These are phyloP conservation scores for Ophiosphaerella narmari DNA, from an alignment of 2,329 filamentous ascomycete species.

Conservation along the genomic window DNA sequence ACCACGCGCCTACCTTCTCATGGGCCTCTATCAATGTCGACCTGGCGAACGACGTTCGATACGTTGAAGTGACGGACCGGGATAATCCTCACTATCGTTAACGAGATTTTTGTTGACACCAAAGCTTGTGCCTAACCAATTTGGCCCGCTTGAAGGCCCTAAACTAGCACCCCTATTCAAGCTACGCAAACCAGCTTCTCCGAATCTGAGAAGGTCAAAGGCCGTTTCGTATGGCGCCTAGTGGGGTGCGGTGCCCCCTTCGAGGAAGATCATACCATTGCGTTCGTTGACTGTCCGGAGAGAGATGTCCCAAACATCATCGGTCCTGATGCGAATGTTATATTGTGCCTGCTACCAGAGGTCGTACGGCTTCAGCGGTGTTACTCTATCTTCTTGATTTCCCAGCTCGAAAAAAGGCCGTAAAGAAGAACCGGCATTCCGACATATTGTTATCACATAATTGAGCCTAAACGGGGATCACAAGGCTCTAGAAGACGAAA, in stretches of 20 bases:
- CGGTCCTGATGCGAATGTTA: constrained; percentile 5
- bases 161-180: constrained; percentile 2
- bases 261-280: constrained; percentile 8
- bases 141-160: constrained; percentile 10
- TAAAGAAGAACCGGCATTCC: constrained; percentile 2
- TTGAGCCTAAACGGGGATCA: constrained; percentile 10
- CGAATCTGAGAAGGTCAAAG: neutral
- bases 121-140: constrained; percentile 6
- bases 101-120: constrained; percentile 8
- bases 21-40: too few relatives aligned
- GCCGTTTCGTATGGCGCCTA: neutral
- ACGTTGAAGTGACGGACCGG: too few relatives aligned
- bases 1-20: too few relatives aligned
- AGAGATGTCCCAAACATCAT: constrained; percentile 7
- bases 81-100: constrained; percentile 7
- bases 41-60: too few relatives aligned
- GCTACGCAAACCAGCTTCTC: neutral
- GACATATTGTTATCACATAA: constrained; percentile 13
- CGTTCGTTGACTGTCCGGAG: constrained; percentile 14
- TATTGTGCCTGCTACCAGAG: constrained; percentile 9
- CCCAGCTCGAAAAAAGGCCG: constrained; percentile 2
- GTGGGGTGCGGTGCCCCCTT: constrained; percentile 2
- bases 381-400: constrained; percentile 4
- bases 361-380: too few relatives aligned
- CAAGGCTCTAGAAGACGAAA: constrained; percentile 1